Conservation (phyloP, 2,329 filamentous ascomycete species). For the Fusarium musae region DNA sequence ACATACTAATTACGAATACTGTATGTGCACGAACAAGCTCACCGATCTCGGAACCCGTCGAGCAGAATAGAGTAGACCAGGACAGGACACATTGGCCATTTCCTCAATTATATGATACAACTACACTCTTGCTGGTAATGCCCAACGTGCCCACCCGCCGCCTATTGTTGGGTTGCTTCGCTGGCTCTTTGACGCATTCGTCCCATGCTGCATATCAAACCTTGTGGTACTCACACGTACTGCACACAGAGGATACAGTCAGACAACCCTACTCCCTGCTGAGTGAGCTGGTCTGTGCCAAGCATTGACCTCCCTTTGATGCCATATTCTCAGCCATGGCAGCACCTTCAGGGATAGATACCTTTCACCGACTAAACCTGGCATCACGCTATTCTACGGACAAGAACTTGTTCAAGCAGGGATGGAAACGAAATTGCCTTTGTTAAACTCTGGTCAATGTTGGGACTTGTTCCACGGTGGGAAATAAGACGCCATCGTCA, state of each 20-base stretch:
- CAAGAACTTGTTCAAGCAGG: conserved; percentile 1
- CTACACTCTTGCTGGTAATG: background rate
- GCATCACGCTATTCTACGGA: background rate
- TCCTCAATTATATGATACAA: background rate
- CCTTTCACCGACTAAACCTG: conserved; percentile 34
- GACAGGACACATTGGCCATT: background rate
- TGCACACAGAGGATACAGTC: conserved; percentile 13
- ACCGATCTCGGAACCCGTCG: conserved; percentile 36
- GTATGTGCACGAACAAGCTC: background rate
- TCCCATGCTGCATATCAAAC: conserved; percentile 9
- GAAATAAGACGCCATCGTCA: conserved; percentile 5
- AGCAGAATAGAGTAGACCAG: background rate
- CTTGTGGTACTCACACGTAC: background rate
- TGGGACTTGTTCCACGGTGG: conserved; percentile 10
- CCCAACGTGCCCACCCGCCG: conserved; percentile 6
- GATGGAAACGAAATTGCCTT: conserved; percentile 23
- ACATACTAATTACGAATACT: conserved; percentile 2
- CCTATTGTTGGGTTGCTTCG: conserved; percentile 7
- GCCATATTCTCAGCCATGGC: conserved; percentile 1
- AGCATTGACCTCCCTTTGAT: conserved; percentile 17
- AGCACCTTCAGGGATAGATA: conserved; percentile 9
- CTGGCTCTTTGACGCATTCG: conserved; percentile 1
- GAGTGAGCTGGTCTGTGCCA: conserved; percentile 22
- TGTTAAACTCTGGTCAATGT: background rate
- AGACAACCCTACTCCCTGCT: conserved; percentile 14